phyloP scores from a whole-genome alignment of 805 yeast species.

The Zygosaccharomyces rouxii region DNA sequence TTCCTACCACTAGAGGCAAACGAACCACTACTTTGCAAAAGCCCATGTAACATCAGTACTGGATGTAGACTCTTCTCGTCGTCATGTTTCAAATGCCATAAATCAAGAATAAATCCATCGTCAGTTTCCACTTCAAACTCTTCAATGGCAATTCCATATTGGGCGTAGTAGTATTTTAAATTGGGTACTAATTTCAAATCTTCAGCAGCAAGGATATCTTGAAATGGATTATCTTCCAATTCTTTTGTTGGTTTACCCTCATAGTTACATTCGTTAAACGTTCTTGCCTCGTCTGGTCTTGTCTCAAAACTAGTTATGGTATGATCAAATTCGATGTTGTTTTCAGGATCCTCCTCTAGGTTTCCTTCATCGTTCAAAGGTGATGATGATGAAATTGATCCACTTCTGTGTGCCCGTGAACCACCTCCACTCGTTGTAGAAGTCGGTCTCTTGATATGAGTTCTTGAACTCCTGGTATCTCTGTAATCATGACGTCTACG shows the following conservation, averaged over 20 bases:
- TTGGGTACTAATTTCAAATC: conserved; percentile 43
- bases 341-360: conserved; percentile 22
- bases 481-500: conserved; percentile 26
- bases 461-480: conserved; percentile 29
- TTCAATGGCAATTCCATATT: conserved; percentile 55
- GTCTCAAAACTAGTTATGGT: conserved; percentile 23
- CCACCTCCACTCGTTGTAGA: conserved; percentile 4
- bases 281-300: conserved; percentile 12
- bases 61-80: conserved; percentile 45
- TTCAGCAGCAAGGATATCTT: conserved; percentile 25
- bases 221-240: conserved; percentile 28
- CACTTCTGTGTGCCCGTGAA: conserved; percentile 9
- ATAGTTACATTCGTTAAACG: conserved; percentile 7
- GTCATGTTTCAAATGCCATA: conserved; percentile 45
- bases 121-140: conserved; percentile 60
- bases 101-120: conserved; percentile 72
- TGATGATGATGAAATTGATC: conserved; percentile 19
- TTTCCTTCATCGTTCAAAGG: conserved; percentile 17
- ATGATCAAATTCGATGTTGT: conserved; percentile 32
- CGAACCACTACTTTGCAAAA: conserved; percentile 82
- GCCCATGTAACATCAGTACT: conserved; percentile 75
- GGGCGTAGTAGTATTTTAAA: conserved; percentile 61
- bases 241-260: conserved; percentile 4
- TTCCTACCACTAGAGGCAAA: conserved; percentile 78
- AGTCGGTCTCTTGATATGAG: conserved; percentile 13